Evolutionary conservation across 2,329 filamentous ascomycete genomes (phyloP).

Genomic region (Botrytis tulipae): DNA sequence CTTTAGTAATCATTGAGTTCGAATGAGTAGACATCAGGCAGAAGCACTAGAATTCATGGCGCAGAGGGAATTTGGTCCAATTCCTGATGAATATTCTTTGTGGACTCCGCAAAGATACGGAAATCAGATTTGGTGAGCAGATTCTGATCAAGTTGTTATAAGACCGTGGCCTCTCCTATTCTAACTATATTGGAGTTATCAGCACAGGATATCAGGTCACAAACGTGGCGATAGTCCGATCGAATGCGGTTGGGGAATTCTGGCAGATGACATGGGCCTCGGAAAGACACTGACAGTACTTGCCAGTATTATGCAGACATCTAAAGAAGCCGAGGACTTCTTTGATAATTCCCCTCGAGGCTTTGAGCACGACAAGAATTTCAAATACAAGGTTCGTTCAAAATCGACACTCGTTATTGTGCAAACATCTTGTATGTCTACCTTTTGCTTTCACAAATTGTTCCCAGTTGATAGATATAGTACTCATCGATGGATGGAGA

Average conservation of each 20-base stretch:
- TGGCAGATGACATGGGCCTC: slow-evolving; percentile 57
- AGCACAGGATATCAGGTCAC: slow-evolving; percentile 78
- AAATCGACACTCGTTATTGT: slow-evolving; percentile 46
- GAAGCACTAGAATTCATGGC: slow-evolving; percentile 42
- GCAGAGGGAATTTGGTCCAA: slow-evolving; percentile 41
- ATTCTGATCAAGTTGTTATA: not conserved
- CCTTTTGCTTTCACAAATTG: not conserved
- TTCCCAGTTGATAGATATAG: slow-evolving; percentile 31
- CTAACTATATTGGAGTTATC: slow-evolving; percentile 49
- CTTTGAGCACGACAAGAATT: not conserved
- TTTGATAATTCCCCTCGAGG: not conserved
- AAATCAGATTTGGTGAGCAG: slow-evolving; percentile 30
- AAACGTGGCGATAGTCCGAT: slow-evolving; percentile 53
- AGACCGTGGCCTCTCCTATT: not conserved
- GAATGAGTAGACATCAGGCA: slow-evolving; percentile 41
- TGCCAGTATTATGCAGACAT: slow-evolving; percentile 45
- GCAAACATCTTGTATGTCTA: slow-evolving; percentile 43
- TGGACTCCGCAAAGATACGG: slow-evolving; percentile 35
- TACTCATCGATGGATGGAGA: slow-evolving; percentile 45
- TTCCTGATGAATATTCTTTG: slow-evolving; percentile 37
- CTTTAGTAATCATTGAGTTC: not conserved
- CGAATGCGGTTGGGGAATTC: slow-evolving; percentile 60
- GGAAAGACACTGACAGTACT: slow-evolving; percentile 52
- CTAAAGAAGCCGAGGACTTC: slow-evolving; percentile 37
- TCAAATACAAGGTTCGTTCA: slow-evolving; percentile 25